Evolutionary conservation across 192 early-diverging fungal species (phyloP), one percentile per base, ranked within the genome.

Genomic region (Coemansia sp.): DNA sequence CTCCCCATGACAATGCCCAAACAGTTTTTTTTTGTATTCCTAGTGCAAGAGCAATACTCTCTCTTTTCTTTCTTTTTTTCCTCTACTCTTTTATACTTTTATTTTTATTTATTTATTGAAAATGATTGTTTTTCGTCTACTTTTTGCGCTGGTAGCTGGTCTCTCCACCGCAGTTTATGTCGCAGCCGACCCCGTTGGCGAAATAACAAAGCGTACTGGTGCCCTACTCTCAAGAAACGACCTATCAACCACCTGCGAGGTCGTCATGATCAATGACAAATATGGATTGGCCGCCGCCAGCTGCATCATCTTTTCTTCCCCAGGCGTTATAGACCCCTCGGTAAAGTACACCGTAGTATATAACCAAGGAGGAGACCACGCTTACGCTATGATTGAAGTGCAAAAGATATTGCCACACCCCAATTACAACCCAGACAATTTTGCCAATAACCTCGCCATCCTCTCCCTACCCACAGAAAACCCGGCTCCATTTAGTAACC

Each of bases 401-500:
- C 50, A 53, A 43, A 56, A 24, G 3, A 43, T 66, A 7, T 20
- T 63, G n/a, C 55, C 56, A 8, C 63, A 75, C n/a, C 63, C 67
- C 5, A n/a, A 58, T 5, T 76, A 63, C 43, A 70, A 76, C 31
- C 53, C 64, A 1, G 10, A 43, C 14, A 76, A 59, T 13, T 63
- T 70, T 62, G 74, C 64, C 37, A 76, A 76, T 60, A 76, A 76
- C 43, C 14, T 76, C 53, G 74, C 74, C 9, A 35, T 76, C 21
- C 45, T 76, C 16, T 11, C 24, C 5, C 11, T 53, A 4, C 26
- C 50, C 0, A 9, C 9, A 6, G 10, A 11, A n/a, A 38, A 5
- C 18, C 7, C 26, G 3, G 24, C 24, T 10, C 50, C 50, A 13
- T 70, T 59, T 6, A 18, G 16, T 31, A 59, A 70, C 31, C 33